Evolutionary conservation across 1,284 basidiomycete species (phyloP), one percentile per base, ranked within the genome.

Genomic region (Jaminaea rosea): DNA sequence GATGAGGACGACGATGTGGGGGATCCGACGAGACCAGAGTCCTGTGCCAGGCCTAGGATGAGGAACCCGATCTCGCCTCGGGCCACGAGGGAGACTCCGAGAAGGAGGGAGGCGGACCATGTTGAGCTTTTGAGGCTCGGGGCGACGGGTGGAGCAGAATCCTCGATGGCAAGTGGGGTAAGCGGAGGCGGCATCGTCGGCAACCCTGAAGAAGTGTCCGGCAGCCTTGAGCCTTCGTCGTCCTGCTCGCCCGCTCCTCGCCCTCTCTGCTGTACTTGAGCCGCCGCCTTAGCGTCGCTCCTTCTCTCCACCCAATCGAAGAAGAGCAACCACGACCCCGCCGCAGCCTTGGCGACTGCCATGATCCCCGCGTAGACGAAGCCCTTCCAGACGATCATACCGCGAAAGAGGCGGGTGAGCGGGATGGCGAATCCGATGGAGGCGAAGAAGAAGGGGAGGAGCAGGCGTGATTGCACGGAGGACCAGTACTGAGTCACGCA

Each of bases 381-480:
- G 0, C 81, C 80, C 34, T 75, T 70, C 81, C 81, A 83, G 47
- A 82, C 68, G 44, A 79, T 72, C 1, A 37, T 56, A 0, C 77
- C 78, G 2, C 62, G 61, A 73, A 78, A 82, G 13, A 83, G 69
- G 0, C 76, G 69, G 10, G 78, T 65, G 59, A 83, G 79, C 0
- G 81, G 81, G 32, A 82, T 79, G 0, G 79, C 78, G 51, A 77
- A 78, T 1, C 81, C 81, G 39, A 82, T 80, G 23, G 78, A 79
- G 3, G 78, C 76, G 57, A 82, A 82, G 75, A 82, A 82, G 26
- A 82, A 71, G 1, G 81, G 80, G 0, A 77, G 73, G 19, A 82
- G 70, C 27, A 82, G 24, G 49, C 73, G 66, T 13, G 65, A 62
- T 49, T 27, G 46, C 21, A 50, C 8, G 9, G 46, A 9, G 11